These are phyloP conservation scores for Fusarium torulosum DNA, from an alignment of 2,329 filamentous ascomycete species.

Conservation along the genomic window DNA sequence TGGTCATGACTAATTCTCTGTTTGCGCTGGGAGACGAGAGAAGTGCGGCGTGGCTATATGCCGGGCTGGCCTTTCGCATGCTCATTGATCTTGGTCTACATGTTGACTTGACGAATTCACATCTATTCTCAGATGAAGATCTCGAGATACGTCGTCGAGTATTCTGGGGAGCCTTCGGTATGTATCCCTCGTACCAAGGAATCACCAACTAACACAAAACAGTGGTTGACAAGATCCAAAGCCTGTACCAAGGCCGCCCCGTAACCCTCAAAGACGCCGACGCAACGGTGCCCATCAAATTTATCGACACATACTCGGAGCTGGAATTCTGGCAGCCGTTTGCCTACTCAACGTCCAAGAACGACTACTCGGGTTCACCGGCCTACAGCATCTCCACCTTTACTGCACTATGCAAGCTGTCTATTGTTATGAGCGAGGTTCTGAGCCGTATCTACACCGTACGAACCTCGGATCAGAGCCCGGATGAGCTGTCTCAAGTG, in stretches of 20 bases:
- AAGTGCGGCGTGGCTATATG: constrained; percentile 68
- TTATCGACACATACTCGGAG: constrained; percentile 65
- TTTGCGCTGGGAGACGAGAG: constrained; percentile 64
- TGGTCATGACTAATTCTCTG: constrained; percentile 64
- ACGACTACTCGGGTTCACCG: constrained; percentile 46
- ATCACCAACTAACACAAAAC: background rate
- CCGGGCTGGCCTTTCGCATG: constrained; percentile 59
- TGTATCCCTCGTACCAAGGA: accelerated
- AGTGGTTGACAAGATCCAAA: constrained; percentile 64
- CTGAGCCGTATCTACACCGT: constrained; percentile 61
- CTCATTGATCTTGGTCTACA: constrained; percentile 60
- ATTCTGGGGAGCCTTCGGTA: constrained; percentile 42
- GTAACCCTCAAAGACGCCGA: constrained; percentile 61
- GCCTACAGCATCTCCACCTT: constrained; percentile 40
- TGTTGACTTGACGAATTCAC: constrained; percentile 41
- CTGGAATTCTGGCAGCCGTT: constrained; percentile 65
- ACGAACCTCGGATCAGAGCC: constrained; percentile 53
- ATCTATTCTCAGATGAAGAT: constrained; percentile 24
- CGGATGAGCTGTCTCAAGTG: constrained; percentile 53
- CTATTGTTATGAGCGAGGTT: constrained; percentile 56
- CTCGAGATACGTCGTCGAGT: constrained; percentile 41
- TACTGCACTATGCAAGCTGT: constrained; percentile 38
- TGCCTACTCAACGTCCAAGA: constrained; percentile 31
- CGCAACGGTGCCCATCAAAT: constrained; percentile 60
- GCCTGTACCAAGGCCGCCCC: constrained; percentile 66